These are phyloP conservation scores for Chlamydomonas asymmetrica DNA, from an alignment of 139 green algal genomes.

Conservation along the genomic window DNA sequence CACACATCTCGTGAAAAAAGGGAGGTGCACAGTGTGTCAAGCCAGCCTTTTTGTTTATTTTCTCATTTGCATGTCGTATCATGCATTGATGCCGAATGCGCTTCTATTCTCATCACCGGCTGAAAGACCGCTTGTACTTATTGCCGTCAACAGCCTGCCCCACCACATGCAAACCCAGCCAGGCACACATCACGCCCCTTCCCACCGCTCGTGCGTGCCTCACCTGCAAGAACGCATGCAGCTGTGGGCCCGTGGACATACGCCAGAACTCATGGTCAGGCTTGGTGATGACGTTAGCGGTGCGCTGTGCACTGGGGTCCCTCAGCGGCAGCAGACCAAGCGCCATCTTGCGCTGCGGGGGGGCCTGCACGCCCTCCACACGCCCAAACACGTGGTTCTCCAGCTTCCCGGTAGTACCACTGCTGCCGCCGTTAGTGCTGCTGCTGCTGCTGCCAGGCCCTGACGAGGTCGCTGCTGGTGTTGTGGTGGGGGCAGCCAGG, in stretches of 20 bases:
- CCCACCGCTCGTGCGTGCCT: no score
- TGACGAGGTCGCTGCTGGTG: neutral
- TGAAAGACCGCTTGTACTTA: no score
- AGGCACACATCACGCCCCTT: no score
- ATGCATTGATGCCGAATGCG: no score
- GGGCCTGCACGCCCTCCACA: neutral
- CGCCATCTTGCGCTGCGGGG: neutral
- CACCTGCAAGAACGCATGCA: conserved; percentile 24
- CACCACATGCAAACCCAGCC: no score
- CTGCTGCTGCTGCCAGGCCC: neutral
- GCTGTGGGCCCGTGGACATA: neutral
- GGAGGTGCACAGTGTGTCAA: no score
- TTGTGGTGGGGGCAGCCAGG: neutral
- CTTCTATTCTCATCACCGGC: no score
- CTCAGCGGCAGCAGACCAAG: conserved; percentile 23
- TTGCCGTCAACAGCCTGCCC: no score
- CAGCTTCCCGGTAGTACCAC: neutral
- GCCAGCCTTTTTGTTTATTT: no score
- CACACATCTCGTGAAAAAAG: no score
- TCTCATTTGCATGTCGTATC: no score
- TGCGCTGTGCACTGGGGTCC: conserved; percentile 6
- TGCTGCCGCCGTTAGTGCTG: neutral
- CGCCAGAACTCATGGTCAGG: conserved; percentile 20
- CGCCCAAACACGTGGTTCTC: neutral
- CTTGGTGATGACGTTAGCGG: conserved; percentile 22